Evolutionary conservation across 257 asterid genomes (phyloP), one percentile per base, ranked within the genome.

Genomic region (Nicotiana attenuata): DNA sequence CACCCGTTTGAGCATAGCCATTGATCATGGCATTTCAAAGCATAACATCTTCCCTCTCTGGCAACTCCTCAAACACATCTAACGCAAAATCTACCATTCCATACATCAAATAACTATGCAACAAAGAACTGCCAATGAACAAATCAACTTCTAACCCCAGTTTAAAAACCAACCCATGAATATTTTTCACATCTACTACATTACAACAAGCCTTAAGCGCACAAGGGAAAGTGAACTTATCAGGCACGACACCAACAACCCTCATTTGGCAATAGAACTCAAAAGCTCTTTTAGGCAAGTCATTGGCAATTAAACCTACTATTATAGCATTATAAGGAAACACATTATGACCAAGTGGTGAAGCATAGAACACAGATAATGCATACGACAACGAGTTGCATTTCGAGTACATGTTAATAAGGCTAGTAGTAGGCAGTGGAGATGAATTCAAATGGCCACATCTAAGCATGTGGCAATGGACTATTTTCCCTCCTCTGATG

Each of bases 321-420:
- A 95, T 90, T 20, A 92, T 81, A 22, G 98, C 87, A 65, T 95
- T 93, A 52, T 90, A 93, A 81, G 89, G 85, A 80, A 91, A 93
- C 65, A 93, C 91, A 73, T 93, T 93, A 71, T 89, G 92, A 3
- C 65, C 81, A 38, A 84, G 55, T 38, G 68, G 69, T 13, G 98
- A 90, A 65, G 89, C 68, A 35, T 84, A 28, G 80, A 95, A 93
- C 53, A 92, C 90, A 15, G 88, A 86, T 14, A 92, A 20, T 4
- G 98, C 98, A 64, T 91, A 89, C 75, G 90, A 81, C 8, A 92
- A 76, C 76, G 91, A 90, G 78, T 84, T 79, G 88, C 97, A 92
- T 82, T 95, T 95, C 38, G 98, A 90, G 89, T 95, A 95, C 98
- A 95, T 93, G 80, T 91, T 92, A 86, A 95, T 90, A 41, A 95